A percentile compares a stretch with the other conserved stretches of the same genome.
phyloP scores from a whole-genome alignment of 192 early-diverging fungal species.

The Coemansia interrupta region DNA sequence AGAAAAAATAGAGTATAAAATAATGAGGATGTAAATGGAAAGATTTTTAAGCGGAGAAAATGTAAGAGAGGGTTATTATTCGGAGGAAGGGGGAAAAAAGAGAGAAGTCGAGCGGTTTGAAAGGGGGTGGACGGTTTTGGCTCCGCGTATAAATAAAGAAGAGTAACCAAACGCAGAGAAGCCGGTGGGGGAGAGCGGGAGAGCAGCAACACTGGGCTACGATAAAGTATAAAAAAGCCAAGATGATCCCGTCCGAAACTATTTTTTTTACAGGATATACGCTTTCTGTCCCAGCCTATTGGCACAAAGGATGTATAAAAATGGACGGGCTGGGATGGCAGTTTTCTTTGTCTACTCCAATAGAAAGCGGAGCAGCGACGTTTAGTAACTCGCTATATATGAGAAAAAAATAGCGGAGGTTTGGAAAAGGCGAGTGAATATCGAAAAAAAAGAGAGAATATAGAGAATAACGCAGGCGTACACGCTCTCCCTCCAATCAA shows the following conservation, averaged over 20 bases:
- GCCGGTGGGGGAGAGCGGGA: not conserved
- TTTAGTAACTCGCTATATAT: not conserved
- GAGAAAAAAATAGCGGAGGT: conserved; percentile 4
- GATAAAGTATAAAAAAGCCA: not conserved
- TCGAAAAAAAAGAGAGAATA: not conserved
- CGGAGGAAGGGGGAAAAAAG: not conserved
- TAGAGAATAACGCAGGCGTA: not conserved
- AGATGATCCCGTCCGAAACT: not conserved
- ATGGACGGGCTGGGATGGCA: too few species aligned
- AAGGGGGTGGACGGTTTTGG: not conserved
- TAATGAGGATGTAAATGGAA: not conserved
- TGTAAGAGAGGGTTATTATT: not conserved
- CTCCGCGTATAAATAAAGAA: not conserved
- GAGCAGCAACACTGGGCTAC: not conserved
- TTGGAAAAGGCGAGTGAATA: not conserved
- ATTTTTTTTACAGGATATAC: too few species aligned
- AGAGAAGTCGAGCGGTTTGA: not conserved
- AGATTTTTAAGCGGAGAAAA: conserved; percentile 5
- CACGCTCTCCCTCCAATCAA: not conserved
- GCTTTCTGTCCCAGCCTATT: too few species aligned
- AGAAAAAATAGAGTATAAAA: not conserved
- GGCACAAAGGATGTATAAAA: too few species aligned
- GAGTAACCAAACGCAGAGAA: not conserved
- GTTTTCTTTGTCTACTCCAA: not conserved
- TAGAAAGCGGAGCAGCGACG: not conserved